phyloP scores from a whole-genome alignment of 768 basidiomycete species.

The Clitopilus hobsonii region DNA sequence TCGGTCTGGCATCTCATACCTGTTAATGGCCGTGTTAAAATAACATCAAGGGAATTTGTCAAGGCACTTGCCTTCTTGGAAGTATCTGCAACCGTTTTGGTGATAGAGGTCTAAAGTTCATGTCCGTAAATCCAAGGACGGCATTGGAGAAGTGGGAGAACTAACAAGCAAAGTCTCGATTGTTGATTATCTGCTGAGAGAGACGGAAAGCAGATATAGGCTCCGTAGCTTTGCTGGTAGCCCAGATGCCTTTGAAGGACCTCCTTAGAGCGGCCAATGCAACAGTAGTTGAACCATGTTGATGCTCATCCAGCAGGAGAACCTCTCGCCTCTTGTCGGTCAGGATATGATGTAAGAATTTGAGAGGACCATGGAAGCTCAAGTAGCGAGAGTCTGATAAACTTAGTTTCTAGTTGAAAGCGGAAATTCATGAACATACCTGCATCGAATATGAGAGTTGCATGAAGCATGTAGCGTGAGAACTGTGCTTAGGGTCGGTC shows the following conservation, averaged over 20 bases:
- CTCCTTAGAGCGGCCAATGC: neutral
- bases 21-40: too few species aligned
- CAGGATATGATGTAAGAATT: neutral
- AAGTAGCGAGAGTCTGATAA: neutral
- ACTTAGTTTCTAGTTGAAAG: too few species aligned
- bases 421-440: too few species aligned
- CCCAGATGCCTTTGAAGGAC: neutral
- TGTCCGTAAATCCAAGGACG: too few species aligned
- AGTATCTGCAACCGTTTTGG: neutral
- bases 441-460: too few species aligned
- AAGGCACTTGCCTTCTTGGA: too few species aligned
- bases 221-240: neutral
- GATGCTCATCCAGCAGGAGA: neutral
- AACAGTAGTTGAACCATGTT: neutral
- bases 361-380: neutral
- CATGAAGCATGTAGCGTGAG: too few species aligned
- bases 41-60: too few species aligned
- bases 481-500: too few species aligned
- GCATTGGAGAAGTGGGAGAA: neutral
- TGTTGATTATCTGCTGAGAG: neutral
- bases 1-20: too few species aligned
- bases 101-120: neutral
- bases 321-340: neutral
- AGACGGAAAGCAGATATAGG: neutral
- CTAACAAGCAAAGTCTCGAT: neutral